Conservation (phyloP, 768 basidiomycete species). For the Trametes gibbosa region DNA sequence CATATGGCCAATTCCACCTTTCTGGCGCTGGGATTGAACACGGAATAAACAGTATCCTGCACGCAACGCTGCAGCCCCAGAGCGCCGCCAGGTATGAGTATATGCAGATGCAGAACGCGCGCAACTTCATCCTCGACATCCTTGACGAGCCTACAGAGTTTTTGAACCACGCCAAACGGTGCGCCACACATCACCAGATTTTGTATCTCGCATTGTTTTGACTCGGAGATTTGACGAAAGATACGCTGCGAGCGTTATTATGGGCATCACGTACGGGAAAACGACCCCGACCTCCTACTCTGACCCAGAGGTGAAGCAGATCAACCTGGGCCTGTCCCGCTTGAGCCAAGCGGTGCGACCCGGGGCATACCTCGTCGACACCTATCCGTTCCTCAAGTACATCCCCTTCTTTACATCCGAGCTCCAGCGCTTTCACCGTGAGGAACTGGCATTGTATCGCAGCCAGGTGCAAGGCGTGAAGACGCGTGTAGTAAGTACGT, state of each 20-base stretch:
- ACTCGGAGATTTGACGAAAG: constrained; percentile 15
- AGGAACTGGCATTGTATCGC: constrained; percentile 36
- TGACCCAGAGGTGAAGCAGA: constrained; percentile 34
- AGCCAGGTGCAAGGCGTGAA: constrained; percentile 28
- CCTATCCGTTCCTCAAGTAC: constrained; percentile 34
- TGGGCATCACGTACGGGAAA: constrained; percentile 41
- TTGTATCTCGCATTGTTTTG: background rate
- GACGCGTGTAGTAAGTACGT: constrained; percentile 2
- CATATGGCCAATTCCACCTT: constrained; percentile 13
- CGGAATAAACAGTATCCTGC: constrained; percentile 28
- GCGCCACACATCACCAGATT: background rate
- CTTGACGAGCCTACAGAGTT: constrained; percentile 32
- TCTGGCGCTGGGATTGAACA: background rate
- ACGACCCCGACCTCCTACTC: constrained; percentile 36
- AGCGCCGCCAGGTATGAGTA: constrained; percentile 32
- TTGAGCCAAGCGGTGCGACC: constrained; percentile 37
- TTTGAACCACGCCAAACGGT: constrained; percentile 36
- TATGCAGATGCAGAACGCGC: constrained; percentile 34
- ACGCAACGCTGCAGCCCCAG: constrained; percentile 35
- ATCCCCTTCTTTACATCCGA: constrained; percentile 63
- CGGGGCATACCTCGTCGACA: constrained; percentile 36
- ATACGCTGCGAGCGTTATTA: constrained; percentile 39
- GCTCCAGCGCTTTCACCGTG: constrained; percentile 50
- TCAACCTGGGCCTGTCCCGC: constrained; percentile 35
- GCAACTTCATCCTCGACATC: constrained; percentile 35